These are phyloP conservation scores for Dalbergia cochinchinensis DNA, from an alignment of 306 rosid genomes.

Conservation along the genomic window DNA sequence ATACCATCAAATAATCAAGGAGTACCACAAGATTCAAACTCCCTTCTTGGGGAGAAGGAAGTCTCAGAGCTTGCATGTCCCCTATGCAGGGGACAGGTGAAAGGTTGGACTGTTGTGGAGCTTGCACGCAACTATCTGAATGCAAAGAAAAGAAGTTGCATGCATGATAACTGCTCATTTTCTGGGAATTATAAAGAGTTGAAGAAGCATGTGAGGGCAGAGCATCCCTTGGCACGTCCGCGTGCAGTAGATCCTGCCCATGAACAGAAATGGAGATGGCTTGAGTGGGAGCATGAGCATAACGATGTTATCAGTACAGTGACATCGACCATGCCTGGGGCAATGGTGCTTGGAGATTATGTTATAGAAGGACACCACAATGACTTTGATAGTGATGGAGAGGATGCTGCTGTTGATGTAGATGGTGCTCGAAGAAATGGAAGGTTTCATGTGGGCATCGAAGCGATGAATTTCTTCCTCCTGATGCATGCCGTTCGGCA, in stretches of 20 bases:
- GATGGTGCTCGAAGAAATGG: constrained; percentile 59
- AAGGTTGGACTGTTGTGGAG: constrained; percentile 99
- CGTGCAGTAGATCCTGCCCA: constrained; percentile 82
- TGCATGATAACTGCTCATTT: constrained; percentile 88
- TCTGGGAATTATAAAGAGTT: constrained; percentile 91
- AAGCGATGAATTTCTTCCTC: constrained; percentile 88
- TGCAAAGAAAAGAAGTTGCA: constrained; percentile 85
- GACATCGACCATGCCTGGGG: constrained; percentile 89
- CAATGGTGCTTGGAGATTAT: constrained; percentile 92
- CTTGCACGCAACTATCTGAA: constrained; percentile 84
- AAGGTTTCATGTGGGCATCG: constrained; percentile 74
- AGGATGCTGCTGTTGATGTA: constrained; percentile 62
- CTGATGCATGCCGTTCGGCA: constrained; percentile 83
- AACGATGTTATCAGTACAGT: constrained; percentile 97
- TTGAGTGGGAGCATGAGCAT: constrained; percentile 91
- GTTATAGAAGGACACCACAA: constrained; percentile 80
- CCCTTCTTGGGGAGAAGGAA: constrained; percentile 56
- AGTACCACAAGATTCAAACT: constrained; percentile 52
- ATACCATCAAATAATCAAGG: constrained; percentile 53
- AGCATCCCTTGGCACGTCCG: constrained; percentile 90
- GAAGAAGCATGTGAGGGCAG: constrained; percentile 78
- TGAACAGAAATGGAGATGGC: constrained; percentile 97
- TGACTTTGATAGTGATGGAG: constrained; percentile 68
- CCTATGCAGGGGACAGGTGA: constrained; percentile 86
- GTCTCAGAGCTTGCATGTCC: constrained; percentile 75